Base-by-base conservation (phyloP, 1,284 basidiomycete genomes). In the Fereydounia khargensis region DNA sequence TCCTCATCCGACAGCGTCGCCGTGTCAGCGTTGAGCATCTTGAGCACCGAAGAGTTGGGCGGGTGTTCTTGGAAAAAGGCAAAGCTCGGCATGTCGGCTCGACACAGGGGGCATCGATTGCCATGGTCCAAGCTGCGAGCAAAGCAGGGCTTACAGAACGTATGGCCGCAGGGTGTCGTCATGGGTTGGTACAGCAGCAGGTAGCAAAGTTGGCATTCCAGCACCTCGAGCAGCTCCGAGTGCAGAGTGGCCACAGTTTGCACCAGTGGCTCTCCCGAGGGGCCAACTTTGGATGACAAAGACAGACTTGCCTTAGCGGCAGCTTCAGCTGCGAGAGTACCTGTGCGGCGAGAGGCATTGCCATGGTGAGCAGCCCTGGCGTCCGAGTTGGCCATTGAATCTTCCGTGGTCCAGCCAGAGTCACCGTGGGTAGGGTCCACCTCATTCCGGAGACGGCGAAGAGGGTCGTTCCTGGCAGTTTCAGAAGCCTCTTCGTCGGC, bases 151-250 rank as follows among this genome's bases (percentile, higher is more conserved):
- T 83, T 81, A 76, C 94, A 96, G 77, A 92, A 96, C 0, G 91
- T 92, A 78, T 96, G 91, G 74, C 94, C 91, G 75, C 92, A 96
- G 3, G 88, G 88, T 1, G 91, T 89, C 7, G 92, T 96, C 46
- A 92, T 80, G 1, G 91, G 91, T 55, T 89, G 83, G 78, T 86
- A 85, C 48, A 92, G 80, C 28, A 94, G 78, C 73, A 83, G 81
- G 68, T 89, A 87, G 77, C 92, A 96, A 24, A 96, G 89, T 76
- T 92, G 88, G 76, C 91, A 96, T 22, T 85, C 86, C 40, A 94
- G 80, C 65, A 91, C 86, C 9, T 81, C 73, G 21, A 83, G 73
- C 6, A 95, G 80, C 35, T 87, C 85, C 71, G 65, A 42, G 55
- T 63, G 47, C 22, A 70, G 51, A 10, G 52, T 61, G 2, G 58